These are phyloP conservation scores for Orychophragmus violaceus DNA, from an alignment of 345 rosid genomes.

Conservation along the genomic window DNA sequence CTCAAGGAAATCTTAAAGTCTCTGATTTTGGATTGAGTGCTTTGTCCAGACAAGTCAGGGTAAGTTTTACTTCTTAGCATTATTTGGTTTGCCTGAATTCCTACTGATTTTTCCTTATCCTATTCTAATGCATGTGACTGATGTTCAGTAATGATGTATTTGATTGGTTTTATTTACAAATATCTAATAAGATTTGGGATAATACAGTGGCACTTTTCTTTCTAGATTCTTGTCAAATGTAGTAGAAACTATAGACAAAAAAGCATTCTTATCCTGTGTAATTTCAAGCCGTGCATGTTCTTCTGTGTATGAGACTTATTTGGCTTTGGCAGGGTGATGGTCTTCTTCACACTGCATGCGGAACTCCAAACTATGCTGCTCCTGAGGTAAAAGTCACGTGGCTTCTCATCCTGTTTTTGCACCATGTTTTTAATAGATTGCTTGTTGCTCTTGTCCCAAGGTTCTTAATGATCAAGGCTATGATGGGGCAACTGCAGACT, in stretches of 20 bases:
- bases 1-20: constrained; percentile 76
- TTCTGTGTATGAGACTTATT: neutral
- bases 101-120: neutral
- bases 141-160: neutral
- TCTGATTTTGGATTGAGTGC: constrained; percentile 99
- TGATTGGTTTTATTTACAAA: neutral
- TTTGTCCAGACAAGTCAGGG: constrained; percentile 94
- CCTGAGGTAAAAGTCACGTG: constrained; percentile 64
- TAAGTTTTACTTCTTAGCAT: constrained; percentile 20
- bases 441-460: constrained; percentile 31
- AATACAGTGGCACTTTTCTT: neutral
- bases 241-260: constrained; percentile 30
- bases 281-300: neutral
- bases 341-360: constrained; percentile 98
- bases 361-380: constrained; percentile 99
- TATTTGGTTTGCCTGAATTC: neutral
- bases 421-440: neutral
- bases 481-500: constrained; percentile 93
- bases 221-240: constrained; percentile 55
- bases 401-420: constrained; percentile 16
- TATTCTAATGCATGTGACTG: neutral
- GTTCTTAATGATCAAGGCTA: constrained; percentile 95
- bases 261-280: neutral
- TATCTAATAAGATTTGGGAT: neutral
- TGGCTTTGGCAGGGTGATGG: constrained; percentile 72